Evolutionary conservation across 2,329 filamentous ascomycete species (phyloP), one percentile per base, ranked within the genome.

Genomic region (Ascochyta lentis): DNA sequence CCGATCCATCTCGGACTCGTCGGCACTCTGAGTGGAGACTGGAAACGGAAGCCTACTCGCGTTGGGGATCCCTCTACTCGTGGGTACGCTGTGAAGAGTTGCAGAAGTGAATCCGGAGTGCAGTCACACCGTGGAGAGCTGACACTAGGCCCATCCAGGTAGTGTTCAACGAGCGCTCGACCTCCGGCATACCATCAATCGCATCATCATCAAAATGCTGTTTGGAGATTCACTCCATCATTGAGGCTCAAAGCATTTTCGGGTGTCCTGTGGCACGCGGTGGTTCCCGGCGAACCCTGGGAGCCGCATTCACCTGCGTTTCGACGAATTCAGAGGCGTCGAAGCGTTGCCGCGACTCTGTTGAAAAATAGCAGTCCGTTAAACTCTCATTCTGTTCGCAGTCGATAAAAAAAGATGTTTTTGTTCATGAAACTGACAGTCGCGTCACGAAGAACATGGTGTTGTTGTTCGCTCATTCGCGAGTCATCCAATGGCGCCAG

Each of bases 31-130:
- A 37, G 49, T 44, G 49, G 54, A 57, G 54, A 40, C 29, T 47
- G n/a, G 34, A 41, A 43, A 27, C 24, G 40, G 34, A 35, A 48
- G 58, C 49, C 49, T 58, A 48, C 29, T 31, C 13, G 22, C 26
- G 24, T 52, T 54, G 63, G 68, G 67, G 67, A 72, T 61, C 66
- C 64, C 33, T 31, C 33, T 37, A 26, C 16, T 47, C 16, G 41
- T 29, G 23, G 22, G 39, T 37, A 19, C 37, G 43, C 22, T 37
- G 26, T 38, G 40, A 47, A 35, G n/a, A 41, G 34, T 24, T 49
- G 41, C 23, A 24, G 26, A 19, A 8, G 40, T 27, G 8, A 31
- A 49, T 24, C 23, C 33, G 35, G 35, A 27, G 22, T 34, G 33
- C 34, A 26, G 35, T 29, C 35, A 33, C 24, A 29, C 10, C 31